Conservation (phyloP, 805 yeast genomes). For the Metschnikowia reukaufii region DNA sequence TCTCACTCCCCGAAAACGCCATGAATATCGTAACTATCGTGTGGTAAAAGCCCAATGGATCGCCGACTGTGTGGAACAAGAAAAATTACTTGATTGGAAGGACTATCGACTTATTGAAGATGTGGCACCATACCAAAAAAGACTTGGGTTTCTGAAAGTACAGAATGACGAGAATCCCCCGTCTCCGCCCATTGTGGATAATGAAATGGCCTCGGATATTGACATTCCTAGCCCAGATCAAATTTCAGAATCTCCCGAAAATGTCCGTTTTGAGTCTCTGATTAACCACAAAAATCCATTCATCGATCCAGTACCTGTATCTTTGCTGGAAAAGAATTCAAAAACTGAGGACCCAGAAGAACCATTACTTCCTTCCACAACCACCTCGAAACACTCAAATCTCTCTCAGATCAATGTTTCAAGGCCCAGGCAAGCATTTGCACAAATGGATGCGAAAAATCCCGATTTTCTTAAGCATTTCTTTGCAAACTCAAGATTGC, state of each 20-base stretch:
- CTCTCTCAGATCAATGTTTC: constrained; percentile 16
- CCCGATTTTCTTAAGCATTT: constrained; percentile 73
- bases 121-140: constrained; percentile 54
- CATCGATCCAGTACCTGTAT: neutral
- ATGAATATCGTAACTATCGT: constrained; percentile 63
- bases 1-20: constrained; percentile 71
- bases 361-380: neutral
- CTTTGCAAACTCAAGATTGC: constrained; percentile 80
- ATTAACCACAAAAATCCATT: too few relatives aligned
- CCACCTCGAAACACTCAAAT: neutral
- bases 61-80: constrained; percentile 54
- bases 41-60: constrained; percentile 88
- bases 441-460: constrained; percentile 58
- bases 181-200: neutral
- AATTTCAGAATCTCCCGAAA: neutral
- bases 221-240: neutral
- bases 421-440: constrained; percentile 13
- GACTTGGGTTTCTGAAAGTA: constrained; percentile 25
- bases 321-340: neutral
- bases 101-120: constrained; percentile 53
- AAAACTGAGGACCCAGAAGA: neutral
- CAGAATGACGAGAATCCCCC: neutral
- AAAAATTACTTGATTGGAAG: constrained; percentile 65
- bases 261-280: too few relatives aligned
- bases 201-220: neutral